These are phyloP conservation scores for Colletotrichum somersetense DNA, from an alignment of 2,329 filamentous ascomycete genomes.

Conservation along the genomic window DNA sequence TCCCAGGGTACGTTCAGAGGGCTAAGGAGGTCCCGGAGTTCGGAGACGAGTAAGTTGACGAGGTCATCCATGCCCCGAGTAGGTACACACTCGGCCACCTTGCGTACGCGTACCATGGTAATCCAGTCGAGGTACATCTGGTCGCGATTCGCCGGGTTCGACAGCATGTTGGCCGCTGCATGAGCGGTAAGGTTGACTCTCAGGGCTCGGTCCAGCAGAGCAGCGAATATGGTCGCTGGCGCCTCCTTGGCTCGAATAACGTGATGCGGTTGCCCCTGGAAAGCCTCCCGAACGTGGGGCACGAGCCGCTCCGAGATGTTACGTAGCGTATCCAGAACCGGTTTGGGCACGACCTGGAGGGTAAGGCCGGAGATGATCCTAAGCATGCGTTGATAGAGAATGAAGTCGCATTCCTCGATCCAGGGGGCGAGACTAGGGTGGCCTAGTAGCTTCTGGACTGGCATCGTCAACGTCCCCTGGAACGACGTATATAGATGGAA, in stretches of 20 bases:
- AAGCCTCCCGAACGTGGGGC: slow-evolving; percentile 84
- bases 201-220: slow-evolving; percentile 86
- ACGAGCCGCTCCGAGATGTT: slow-evolving; percentile 88
- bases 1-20: slow-evolving; percentile 76
- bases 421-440: slow-evolving; percentile 86
- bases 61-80: slow-evolving; percentile 75
- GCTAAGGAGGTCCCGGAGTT: slow-evolving; percentile 78
- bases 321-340: slow-evolving; percentile 86
- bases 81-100: slow-evolving; percentile 73
- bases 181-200: slow-evolving; percentile 95
- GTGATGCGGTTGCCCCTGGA: slow-evolving; percentile 86
- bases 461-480: slow-evolving; percentile 95
- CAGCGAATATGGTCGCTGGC: slow-evolving; percentile 89
- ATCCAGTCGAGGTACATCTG: slow-evolving; percentile 97
- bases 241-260: slow-evolving; percentile 89
- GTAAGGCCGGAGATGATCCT: slow-evolving; percentile 90
- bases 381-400: slow-evolving; percentile 98
- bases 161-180: slow-evolving; percentile 92
- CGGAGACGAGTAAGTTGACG: slow-evolving; percentile 71
- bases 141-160: slow-evolving; percentile 88
- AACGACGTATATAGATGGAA: slow-evolving; percentile 96
- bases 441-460: slow-evolving; percentile 91
- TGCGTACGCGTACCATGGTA: slow-evolving; percentile 71
- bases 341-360: slow-evolving; percentile 89
- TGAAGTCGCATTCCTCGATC: slow-evolving; percentile 96